Evolutionary conservation across 2,329 filamentous ascomycete species (phyloP), one percentile per base, ranked within the genome.

Genomic region (Fusarium cicatricum): DNA sequence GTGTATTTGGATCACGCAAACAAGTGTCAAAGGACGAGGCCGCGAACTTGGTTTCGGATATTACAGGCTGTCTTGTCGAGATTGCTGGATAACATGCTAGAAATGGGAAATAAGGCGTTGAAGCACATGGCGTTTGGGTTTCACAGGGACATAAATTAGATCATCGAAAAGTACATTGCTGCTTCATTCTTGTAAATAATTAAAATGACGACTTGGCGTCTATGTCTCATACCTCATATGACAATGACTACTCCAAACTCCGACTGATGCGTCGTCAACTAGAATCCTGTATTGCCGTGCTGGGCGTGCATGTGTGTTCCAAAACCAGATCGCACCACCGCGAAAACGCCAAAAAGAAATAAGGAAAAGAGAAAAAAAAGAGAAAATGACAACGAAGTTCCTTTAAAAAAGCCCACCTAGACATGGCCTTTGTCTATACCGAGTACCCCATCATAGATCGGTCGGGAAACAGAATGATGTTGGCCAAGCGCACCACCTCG

Each of bases 401-500:
- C 11, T 23, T 16, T 14, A 28, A 6, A 42, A 33, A 26, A 11
- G 15, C 11, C 21, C 26, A 21, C 14, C n/a, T 32, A 21, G n/a
- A 7, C 9, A 32, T 32, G 14, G 15, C 19, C 15, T 4, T 17
- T 55, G 28, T 38, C 48, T 23, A 71, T 17, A 71, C 69, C 2
- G 67, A 71, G 44, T 70, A 71, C 8, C 69, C 70, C 52, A 70
- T 52, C 71, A 73, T 73, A 6, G 68, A 82, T 14, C 77, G 73
- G 55, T 83, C 81, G 3, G 82, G 82, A 59, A 85, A 85, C 23
- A 85, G 70, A 46, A 85, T 85, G 48, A 82, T 82, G 65, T 85
- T 85, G 17, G 82, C 82, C 32, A 85, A 71, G 32, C 80, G 71
- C 11, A 84, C 77, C 1, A 85, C 79, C 65, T 85, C 82, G 3